Evolutionary conservation across 352 stramenopile species (phyloP).

Genomic region (Phytophthora parvispora): DNA sequence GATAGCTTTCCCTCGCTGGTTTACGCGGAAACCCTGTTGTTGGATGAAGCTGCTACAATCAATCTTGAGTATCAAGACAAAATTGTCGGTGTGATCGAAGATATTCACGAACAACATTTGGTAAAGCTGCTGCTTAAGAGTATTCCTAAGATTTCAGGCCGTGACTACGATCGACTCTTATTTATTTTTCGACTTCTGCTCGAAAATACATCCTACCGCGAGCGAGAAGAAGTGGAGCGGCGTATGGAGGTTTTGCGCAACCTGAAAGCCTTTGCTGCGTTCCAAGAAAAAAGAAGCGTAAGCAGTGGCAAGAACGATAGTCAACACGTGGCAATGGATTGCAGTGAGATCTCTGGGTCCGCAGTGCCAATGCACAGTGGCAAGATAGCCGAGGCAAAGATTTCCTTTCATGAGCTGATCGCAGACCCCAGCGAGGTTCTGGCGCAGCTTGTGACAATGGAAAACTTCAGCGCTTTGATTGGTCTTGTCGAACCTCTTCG

Average conservation of each 20-base stretch:
- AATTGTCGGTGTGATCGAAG: constrained; percentile 80
- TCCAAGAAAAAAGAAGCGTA: background rate
- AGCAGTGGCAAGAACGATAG: background rate
- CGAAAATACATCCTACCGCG: constrained; percentile 63
- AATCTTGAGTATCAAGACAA: constrained; percentile 78
- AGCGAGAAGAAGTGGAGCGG: constrained; percentile 70
- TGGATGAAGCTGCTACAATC: constrained; percentile 27
- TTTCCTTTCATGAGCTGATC: constrained; percentile 82
- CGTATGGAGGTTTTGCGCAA: constrained; percentile 69
- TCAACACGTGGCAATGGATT: background rate
- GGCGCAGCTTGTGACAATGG: constrained; percentile 45
- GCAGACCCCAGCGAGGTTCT: constrained; percentile 69
- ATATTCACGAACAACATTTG: constrained; percentile 82
- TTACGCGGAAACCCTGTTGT: constrained; percentile 75
- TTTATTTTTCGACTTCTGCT: constrained; percentile 83
- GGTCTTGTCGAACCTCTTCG: constrained; percentile 60
- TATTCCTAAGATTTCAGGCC: constrained; percentile 57
- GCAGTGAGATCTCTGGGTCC: background rate
- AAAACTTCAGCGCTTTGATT: constrained; percentile 64
- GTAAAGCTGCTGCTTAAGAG: constrained; percentile 65
- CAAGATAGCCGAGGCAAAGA: background rate
- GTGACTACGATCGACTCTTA: constrained; percentile 74
- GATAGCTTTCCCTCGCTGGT: constrained; percentile 77
- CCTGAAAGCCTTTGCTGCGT: constrained; percentile 47
- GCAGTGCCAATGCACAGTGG: background rate